Base-by-base conservation (phyloP, 129 eudicot genomes). In the Flaveria bidentis region DNA sequence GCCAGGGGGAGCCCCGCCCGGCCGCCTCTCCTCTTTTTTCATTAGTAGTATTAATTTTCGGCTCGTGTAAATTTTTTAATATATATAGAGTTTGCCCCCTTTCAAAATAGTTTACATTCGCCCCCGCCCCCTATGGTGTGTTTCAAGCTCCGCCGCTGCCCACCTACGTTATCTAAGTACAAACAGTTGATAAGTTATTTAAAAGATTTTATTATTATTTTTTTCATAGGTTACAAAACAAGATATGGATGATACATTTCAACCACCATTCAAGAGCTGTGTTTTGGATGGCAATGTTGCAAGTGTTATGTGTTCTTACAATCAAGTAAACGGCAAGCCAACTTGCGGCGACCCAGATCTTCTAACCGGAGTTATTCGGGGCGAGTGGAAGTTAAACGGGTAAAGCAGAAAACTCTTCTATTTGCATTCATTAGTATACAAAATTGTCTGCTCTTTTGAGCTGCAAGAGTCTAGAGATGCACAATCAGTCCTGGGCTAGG, bases 291-390 rank as follows among this genome's bases (percentile, higher is more conserved):
- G 99, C 61, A 91, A 95, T 76, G 99, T 91, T 45, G 97, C 97
- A 6, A 95, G 99, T 78, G 99, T 95, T 2, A 95, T 95, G 99
- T 95, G 99, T 84, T 91, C 99, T 50, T 95, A 95, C 78, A 95
- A 95, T 76, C 90, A 91, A 83, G 96, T 95, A 22, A 95, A 95
- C 69, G 99, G 99, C 68, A 95, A 78, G 67, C 90, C 99, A 33
- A 89, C 92, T 10, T 95, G 99, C 80, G 99, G 92, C 28, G 97
- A 95, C 74, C 84, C 87, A 7, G 89, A 91, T 71, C 89, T 95
- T 18, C 81, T 95, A 52, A 58, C 85, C 14, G 97, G 97, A 14
- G 91, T 87, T 15, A 80, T 91, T 71, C 87, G 99, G 16, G 99
- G 99, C n/a, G 82, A 91, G 46, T 95, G 99, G 99, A 87, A 89